Evolutionary conservation across 75 land plant genomes (phyloP).

Genomic region (Picea sitchensis): DNA sequence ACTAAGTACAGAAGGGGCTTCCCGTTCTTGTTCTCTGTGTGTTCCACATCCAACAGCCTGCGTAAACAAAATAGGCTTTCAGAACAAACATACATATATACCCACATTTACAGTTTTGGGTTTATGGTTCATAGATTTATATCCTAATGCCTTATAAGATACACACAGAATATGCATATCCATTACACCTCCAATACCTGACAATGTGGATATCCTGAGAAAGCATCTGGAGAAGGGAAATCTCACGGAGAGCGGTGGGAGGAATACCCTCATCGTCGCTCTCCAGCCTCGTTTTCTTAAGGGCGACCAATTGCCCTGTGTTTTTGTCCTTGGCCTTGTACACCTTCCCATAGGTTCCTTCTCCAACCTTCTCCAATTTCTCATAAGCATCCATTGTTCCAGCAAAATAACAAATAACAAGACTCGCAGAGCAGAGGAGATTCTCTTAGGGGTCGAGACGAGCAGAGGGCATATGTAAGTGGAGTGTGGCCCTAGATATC

Average conservation of each 20-base stretch:
- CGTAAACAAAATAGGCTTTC: neutral
- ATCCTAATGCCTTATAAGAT: too few species aligned
- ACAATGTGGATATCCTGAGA: slow-evolving; percentile 53
- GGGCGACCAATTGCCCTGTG: slow-evolving; percentile 75
- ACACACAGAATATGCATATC: too few species aligned
- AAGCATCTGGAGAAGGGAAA: slow-evolving; percentile 58
- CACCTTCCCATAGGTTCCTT: slow-evolving; percentile 91
- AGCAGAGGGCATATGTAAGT: too few species aligned
- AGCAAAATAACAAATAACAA: too few species aligned
- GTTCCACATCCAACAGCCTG: slow-evolving; percentile 80
- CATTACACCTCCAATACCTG: slow-evolving; percentile 17
- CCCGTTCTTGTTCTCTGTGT: slow-evolving; percentile 68
- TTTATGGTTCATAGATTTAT: too few species aligned
- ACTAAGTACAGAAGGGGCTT: slow-evolving; percentile 84
- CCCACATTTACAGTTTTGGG: too few species aligned
- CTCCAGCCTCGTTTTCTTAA: slow-evolving; percentile 79
- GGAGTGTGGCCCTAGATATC: too few species aligned
- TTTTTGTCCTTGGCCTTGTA: slow-evolving; percentile 56
- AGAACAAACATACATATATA: too few species aligned
- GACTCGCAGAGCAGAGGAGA: too few species aligned
- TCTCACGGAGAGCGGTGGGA: slow-evolving; percentile 60
- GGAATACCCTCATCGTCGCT: slow-evolving; percentile 74
- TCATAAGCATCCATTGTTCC: slow-evolving; percentile 66
- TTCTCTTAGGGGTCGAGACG: too few species aligned
- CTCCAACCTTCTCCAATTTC: slow-evolving; percentile 90